A percentile compares a stretch with the other conserved stretches of the same genome.
phyloP scores from a whole-genome alignment of 805 yeast species.

The Pichia deserticola region DNA sequence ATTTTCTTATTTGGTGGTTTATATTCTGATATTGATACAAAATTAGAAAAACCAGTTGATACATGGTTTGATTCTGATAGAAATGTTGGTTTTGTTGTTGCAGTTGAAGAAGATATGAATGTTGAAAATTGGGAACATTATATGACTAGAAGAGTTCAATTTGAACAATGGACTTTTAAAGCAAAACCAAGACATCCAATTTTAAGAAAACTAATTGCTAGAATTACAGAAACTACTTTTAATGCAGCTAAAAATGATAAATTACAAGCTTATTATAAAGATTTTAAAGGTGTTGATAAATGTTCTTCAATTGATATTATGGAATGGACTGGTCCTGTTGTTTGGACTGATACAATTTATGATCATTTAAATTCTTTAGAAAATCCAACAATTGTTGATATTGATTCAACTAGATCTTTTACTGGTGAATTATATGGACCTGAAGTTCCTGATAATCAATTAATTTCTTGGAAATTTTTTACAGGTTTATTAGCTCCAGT shows the following conservation, averaged over 20 bases:
- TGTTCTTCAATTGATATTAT: slow-evolving; percentile 42
- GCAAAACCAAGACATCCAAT: slow-evolving; percentile 57
- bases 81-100: slow-evolving; percentile 46
- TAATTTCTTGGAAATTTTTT: slow-evolving; percentile 29
- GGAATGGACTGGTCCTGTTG: slow-evolving; percentile 75
- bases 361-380: slow-evolving; percentile 46
- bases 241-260: slow-evolving; percentile 30
- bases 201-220: slow-evolving; percentile 45
- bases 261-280: slow-evolving; percentile 30
- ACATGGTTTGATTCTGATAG: slow-evolving; percentile 53
- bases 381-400: slow-evolving; percentile 29
- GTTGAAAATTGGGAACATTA: slow-evolving; percentile 47
- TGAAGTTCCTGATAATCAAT: slow-evolving; percentile 18
- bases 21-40: slow-evolving; percentile 56
- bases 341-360: slow-evolving; percentile 69
- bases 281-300: slow-evolving; percentile 31
- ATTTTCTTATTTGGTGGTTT: slow-evolving; percentile 52
- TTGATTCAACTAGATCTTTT: slow-evolving; percentile 25
- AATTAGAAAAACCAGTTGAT: slow-evolving; percentile 47
- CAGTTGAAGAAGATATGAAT: slow-evolving; percentile 48
- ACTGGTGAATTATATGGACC: slow-evolving; percentile 28
- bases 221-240: slow-evolving; percentile 44
- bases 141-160: slow-evolving; percentile 46
- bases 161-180: slow-evolving; percentile 57
- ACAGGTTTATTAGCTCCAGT: slow-evolving; percentile 29